A percentile compares a stretch with the other conserved stretches of the same genome.
Evolutionary conservation across 495 filamentous ascomycete genomes (phyloP).

Genomic region (Penicillium bialowiezense): DNA sequence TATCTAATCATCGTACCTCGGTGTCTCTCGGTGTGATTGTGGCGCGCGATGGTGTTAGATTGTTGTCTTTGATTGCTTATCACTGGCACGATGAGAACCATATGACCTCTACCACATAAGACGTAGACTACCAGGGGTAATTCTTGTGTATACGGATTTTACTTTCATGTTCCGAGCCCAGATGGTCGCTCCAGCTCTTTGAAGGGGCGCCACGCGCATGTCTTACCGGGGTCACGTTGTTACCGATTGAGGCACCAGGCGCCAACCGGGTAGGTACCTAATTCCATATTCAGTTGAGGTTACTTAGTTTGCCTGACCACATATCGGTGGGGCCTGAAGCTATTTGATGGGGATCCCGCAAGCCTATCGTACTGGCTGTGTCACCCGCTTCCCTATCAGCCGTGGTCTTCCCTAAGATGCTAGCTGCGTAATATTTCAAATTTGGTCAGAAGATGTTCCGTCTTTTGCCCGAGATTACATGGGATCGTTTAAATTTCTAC

Average conservation of each 20-base stretch:
- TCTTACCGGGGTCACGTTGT: too few species aligned
- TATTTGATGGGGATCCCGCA: background rate
- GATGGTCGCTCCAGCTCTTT: background rate
- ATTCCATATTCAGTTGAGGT: too few species aligned
- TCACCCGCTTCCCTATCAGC: conserved; percentile 2
- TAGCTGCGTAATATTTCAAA: background rate
- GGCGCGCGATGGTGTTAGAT: conserved; percentile 12
- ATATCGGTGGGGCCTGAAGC: too few species aligned
- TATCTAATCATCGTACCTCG: conserved; percentile 11
- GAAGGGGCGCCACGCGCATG: background rate
- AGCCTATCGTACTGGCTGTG: background rate
- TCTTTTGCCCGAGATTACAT: too few species aligned
- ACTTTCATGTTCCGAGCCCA: too few species aligned
- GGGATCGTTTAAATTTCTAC: too few species aligned
- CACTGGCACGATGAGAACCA: too few species aligned
- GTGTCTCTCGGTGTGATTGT: conserved; percentile 23
- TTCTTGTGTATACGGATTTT: too few species aligned
- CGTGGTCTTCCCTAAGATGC: background rate
- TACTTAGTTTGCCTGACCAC: too few species aligned
- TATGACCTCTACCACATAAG: too few species aligned
- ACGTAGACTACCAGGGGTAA: background rate
- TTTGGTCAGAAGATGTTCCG: background rate
- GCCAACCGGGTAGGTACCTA: too few species aligned
- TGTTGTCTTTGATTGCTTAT: conserved; percentile 18
- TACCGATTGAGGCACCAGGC: too few species aligned